Evolutionary conservation across 2,329 filamentous ascomycete species (phyloP), one percentile per base, ranked within the genome.

Genomic region (Cryphonectria carpinicola): DNA sequence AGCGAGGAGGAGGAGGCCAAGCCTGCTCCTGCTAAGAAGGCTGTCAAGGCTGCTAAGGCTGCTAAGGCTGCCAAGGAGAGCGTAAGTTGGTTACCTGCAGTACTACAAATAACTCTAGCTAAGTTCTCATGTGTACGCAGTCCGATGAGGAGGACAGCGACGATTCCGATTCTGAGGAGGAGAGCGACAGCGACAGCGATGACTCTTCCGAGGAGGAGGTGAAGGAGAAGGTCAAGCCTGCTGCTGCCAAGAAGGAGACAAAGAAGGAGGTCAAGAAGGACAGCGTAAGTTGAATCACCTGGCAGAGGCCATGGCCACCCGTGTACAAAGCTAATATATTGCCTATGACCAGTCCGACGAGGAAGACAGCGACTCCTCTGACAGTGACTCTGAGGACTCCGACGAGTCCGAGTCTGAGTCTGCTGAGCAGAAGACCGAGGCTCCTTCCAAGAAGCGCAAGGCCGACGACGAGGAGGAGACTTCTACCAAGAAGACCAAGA

Each of bases 401-500:
- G 77, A 80, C 54, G 80, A 80, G 64, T 79, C 77, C 46, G 78
- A 80, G 25, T 77, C 60, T 25, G 78, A 79, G 67, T 77, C 74
- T 58, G 35, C 62, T 28, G 72, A 69, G n/a, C 66, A 71, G 58
- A 68, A 69, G 70, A 58, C 65, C n/a, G 71, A 71, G 60, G 70
- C 69, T 58, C 65, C 86, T 62, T 80, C 85, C 76, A 91, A 90
- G 86, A 91, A 91, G 87, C 88, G 89, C 81, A 91, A 91, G 86
- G 88, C 88, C 67, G 87, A 88, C 72, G 84, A 83, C 65, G 83
- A 83, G 60, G 79, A 79, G 43, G 76, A 83, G 67, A 81, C 87
- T 49, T 82, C 84, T 22, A 79, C 86, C 72, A 93, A 93, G 88
- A 93, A 92, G 86, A 82, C 84, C 79, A 92, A 92, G 87, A 87